These are phyloP conservation scores for Stagonosporopsis rhizophila DNA, from an alignment of 2,329 filamentous ascomycete species.

Conservation along the genomic window DNA sequence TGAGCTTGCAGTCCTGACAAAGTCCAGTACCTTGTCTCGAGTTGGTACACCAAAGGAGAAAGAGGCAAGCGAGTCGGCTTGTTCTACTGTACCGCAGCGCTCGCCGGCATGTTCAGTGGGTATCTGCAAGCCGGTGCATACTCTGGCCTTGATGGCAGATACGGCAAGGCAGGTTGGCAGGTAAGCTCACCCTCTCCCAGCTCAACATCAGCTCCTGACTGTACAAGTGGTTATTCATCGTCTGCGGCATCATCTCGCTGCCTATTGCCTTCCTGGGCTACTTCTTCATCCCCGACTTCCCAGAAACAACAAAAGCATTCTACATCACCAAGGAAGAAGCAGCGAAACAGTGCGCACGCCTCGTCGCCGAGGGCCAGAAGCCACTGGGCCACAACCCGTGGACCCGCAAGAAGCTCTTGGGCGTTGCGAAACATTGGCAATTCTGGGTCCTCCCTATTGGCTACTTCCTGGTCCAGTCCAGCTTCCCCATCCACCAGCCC, in stretches of 20 bases:
- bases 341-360: constrained; percentile 28
- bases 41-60: constrained; percentile 53
- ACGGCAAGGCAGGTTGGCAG: constrained; percentile 36
- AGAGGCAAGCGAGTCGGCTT: constrained; percentile 42
- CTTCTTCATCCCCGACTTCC: constrained; percentile 41
- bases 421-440: constrained; percentile 55
- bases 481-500: constrained; percentile 29
- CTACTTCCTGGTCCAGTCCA: constrained; percentile 52
- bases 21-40: constrained; percentile 44
- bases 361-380: constrained; percentile 34
- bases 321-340: constrained; percentile 49
- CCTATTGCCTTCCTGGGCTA: constrained; percentile 55
- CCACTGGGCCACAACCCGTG: constrained; percentile 50
- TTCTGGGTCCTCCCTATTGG: constrained; percentile 58
- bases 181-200: neutral
- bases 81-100: constrained; percentile 42
- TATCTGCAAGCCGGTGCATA: constrained; percentile 46
- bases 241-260: constrained; percentile 50
- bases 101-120: constrained; percentile 46
- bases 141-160: constrained; percentile 37
- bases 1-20: neutral
- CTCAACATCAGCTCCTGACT: neutral
- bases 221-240: constrained; percentile 38
- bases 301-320: constrained; percentile 35
- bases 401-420: constrained; percentile 52